Base-by-base conservation (phyloP, 768 basidiomycete genomes). In the Podaxis rugospora region DNA sequence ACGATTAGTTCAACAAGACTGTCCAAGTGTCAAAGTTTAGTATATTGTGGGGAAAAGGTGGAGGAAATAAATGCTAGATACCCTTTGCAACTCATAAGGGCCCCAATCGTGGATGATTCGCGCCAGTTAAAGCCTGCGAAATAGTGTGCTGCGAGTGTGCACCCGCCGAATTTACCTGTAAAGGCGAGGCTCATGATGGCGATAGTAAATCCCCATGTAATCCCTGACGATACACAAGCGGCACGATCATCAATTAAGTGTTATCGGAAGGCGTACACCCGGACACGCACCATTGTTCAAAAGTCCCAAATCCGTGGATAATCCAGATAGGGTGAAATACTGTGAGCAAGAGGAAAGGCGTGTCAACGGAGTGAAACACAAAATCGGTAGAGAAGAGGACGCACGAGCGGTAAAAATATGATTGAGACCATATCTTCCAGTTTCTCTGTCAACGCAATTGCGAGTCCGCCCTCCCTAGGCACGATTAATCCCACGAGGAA, bases 51-150 rank as follows among this genome's bases (percentile, higher is more conserved):
- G n/a, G 2, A 49, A 21, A 16, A 36, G 5, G 23, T 13, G 5
- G 5, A 36, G 3, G 1, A 66, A 78, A 37, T 60, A 0, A 18
- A 7, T 9, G 89, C 90, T 60, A 32, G 32, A 32, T 32, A 90
- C 90, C 93, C 95, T 80, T 98, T 95, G 70, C 95, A 96, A 68
- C 88, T 91, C 95, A 99, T 98, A 55, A 98, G 71, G 13, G 90
- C 87, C 0, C 97, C 97, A 54, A 98, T 88, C 0, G 94, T 87
- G 37, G 85, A 80, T 0, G 89, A 74, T 69, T 98, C 96, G 40
- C 96, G 80, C 84, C 85, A 89, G 5, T 74, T 81, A 73, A 93
- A 98, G 0, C 89, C 87, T 6, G 86, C 90, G 9, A 80, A 66
- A 32, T 81, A 76, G 44, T 78, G 76, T 0, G 95, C 90, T 0